Base-by-base conservation (phyloP, 495 filamentous ascomycete genomes). In the Pseudotulostoma volvatum region DNA sequence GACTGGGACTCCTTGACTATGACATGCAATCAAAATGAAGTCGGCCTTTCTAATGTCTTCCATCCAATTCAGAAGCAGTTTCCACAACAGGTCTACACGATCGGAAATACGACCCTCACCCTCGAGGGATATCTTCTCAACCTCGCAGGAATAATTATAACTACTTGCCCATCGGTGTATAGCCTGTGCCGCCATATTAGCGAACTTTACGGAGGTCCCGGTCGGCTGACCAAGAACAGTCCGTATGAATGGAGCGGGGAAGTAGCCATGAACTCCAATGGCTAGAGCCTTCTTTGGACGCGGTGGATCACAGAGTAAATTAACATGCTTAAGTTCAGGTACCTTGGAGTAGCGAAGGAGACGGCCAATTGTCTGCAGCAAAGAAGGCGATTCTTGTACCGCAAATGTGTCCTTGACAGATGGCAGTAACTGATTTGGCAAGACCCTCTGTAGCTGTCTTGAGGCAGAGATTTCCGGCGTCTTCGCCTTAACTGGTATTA, bases 41-140 rank as follows among this genome's bases (percentile, higher is more conserved):
- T 97, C 90, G 0, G 90, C 86, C 34, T 71, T 70, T 36, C 78
- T 73, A 17, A 97, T 81, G 38, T 90, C 77, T 16, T 93, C 82
- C 55, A 94, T 83, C 87, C 85, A 94, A 51, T 93, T 96, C 18
- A 95, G 62, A 18, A 95, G 60, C 1, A 96, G 65, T 53, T 90
- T 94, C 90, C 90, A 97, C 3, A 97, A 64, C 35, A 85, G 74
- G 40, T 87, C 80, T 2, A 96, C 84, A 14, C 90, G 73, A 37
- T 96, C 86, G 2, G 72, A 70, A 20, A 97, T 90, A 52, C 80
- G 84, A n/a, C 90, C 90, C 61, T 97, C 90, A n/a, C 90, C 90
- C 64, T 96, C 90, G 3, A 97, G 67, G 11, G 90, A 84, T 3
- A 96, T 78, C 48, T 92, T 93, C 47, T 93, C 85, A 36, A 97